Evolutionary conservation across 495 filamentous ascomycete genomes (phyloP).

Genomic region (Trichoderma erinaceum): DNA sequence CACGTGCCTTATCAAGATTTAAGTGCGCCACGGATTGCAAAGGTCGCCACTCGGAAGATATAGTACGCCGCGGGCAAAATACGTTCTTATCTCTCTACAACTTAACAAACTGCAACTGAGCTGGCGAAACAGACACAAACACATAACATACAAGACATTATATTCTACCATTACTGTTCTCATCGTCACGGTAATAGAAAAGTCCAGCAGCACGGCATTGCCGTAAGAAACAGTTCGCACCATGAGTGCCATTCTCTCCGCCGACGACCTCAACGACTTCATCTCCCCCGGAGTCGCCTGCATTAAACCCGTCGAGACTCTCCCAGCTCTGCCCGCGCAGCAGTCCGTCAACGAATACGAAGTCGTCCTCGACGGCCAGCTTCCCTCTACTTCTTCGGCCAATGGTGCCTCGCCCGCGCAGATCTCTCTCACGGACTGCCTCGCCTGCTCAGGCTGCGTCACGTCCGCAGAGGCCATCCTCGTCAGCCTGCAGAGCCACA

Average conservation of each 20-base stretch:
- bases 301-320: constrained; percentile 92
- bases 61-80: too few species aligned
- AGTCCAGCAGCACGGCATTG: not conserved
- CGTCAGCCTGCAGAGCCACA: constrained; percentile 85
- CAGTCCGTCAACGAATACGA: constrained; percentile 56
- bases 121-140: not conserved
- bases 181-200: not conserved
- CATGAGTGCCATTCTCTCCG: constrained; percentile 95
- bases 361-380: constrained; percentile 86
- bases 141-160: not conserved
- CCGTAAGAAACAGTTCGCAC: constrained; percentile 21
- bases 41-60: not conserved
- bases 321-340: constrained; percentile 46
- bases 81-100: too few species aligned
- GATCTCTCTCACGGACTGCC: constrained; percentile 94
- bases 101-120: too few species aligned
- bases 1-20: constrained; percentile 9
- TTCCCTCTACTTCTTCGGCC: constrained; percentile 38
- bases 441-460: constrained; percentile 96
- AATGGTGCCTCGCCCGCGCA: constrained; percentile 51
- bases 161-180: not conserved
- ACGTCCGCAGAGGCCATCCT: constrained; percentile 95
- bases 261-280: constrained; percentile 97
- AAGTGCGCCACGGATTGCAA: constrained; percentile 10
- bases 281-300: constrained; percentile 95